These are phyloP conservation scores for Diaporthe caulivora DNA, from an alignment of 2,329 filamentous ascomycete genomes.

Conservation along the genomic window DNA sequence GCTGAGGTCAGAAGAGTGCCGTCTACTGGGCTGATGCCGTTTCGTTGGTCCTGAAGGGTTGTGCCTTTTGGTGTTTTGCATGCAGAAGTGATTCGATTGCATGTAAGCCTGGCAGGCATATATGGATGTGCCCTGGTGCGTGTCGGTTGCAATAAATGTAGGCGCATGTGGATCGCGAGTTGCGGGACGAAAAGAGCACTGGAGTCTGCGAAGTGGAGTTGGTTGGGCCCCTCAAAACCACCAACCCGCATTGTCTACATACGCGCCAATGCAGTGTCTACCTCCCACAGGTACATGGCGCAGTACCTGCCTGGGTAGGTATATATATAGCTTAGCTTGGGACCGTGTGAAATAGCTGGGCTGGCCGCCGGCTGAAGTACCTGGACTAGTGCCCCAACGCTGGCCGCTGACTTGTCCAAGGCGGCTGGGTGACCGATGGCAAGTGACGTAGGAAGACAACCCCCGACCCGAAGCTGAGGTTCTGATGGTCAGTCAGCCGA, in stretches of 20 bases:
- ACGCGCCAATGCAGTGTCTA: not conserved
- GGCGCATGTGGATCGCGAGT: slow-evolving; percentile 27
- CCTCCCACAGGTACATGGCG: not conserved
- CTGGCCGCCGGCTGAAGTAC: not conserved
- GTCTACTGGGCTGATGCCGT: not conserved
- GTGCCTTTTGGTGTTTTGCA: not conserved
- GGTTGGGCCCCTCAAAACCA: not conserved
- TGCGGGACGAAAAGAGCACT: slow-evolving; percentile 30
- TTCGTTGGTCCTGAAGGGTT: not conserved
- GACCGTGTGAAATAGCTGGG: not conserved
- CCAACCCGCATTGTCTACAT: slow-evolving; percentile 20
- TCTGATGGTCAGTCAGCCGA: not conserved
- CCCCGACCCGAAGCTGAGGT: slow-evolving; percentile 17
- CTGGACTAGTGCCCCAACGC: not conserved
- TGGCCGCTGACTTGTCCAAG: not conserved
- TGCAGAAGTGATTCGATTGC: not conserved
- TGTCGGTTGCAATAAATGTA: slow-evolving; percentile 14
- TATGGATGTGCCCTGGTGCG: not conserved
- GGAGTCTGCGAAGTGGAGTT: slow-evolving; percentile 25
- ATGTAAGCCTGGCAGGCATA: not conserved
- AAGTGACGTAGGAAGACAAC: slow-evolving; percentile 24
- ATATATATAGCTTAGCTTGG: no score
- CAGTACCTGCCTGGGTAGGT: no score
- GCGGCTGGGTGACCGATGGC: slow-evolving; percentile 3
- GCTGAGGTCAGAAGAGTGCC: not conserved